Evolutionary conservation across 768 basidiomycete genomes (phyloP).

Genomic region (Rubroboletus satanas): DNA sequence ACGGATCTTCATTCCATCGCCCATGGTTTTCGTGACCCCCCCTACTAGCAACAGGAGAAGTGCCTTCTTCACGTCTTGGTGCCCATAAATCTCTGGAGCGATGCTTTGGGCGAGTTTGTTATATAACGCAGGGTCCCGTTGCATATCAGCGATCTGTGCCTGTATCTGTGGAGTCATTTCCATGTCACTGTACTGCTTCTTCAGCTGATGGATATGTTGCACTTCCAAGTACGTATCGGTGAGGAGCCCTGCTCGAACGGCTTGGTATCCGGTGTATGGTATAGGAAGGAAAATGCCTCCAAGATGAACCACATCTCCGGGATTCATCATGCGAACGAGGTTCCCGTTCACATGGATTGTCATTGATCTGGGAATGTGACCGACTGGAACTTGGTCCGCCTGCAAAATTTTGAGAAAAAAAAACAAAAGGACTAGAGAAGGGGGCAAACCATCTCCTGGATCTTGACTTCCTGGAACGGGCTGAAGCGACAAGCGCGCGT

Average conservation of each 20-base stretch:
- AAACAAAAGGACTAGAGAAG: not conserved
- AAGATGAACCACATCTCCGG: constrained; percentile 92
- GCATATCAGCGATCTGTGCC: constrained; percentile 61
- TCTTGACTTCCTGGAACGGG: constrained; percentile 97
- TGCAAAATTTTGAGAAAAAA: constrained; percentile 28
- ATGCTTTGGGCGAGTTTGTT: constrained; percentile 87
- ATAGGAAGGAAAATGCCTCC: constrained; percentile 97
- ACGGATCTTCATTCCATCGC: constrained; percentile 98
- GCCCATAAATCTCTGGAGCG: constrained; percentile 98
- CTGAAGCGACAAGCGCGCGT: constrained; percentile 95
- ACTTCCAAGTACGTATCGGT: constrained; percentile 96
- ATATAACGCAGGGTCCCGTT: constrained; percentile 77
- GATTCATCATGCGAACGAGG: constrained; percentile 86
- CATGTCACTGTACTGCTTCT: constrained; percentile 97
- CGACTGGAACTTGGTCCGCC: constrained; percentile 99
- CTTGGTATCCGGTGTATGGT: constrained; percentile 97
- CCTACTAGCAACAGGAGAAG: constrained; percentile 88
- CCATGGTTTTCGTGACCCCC: constrained; percentile 91
- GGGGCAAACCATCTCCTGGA: constrained; percentile 88
- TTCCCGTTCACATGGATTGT: constrained; percentile 91
- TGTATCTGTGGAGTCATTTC: constrained; percentile 85
- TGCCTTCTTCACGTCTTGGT: constrained; percentile 96
- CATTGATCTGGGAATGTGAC: constrained; percentile 98
- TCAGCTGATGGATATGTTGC: constrained; percentile 88
- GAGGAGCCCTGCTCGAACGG: constrained; percentile 91